Evolutionary conservation across 2,329 filamentous ascomycete species (phyloP).

Genomic region (Xylariaceae sp.): DNA sequence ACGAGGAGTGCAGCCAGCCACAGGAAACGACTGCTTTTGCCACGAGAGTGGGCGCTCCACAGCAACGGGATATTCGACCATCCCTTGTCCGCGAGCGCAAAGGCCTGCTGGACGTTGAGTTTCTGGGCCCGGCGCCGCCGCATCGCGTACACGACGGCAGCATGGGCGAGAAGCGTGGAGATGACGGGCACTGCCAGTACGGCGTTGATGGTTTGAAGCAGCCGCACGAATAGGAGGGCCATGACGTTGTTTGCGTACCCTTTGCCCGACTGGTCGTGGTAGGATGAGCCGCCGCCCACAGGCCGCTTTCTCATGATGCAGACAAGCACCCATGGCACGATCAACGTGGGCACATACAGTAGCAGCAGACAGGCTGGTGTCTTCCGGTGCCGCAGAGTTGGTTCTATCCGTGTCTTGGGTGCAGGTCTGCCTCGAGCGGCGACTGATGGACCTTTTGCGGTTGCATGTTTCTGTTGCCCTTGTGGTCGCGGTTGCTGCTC

Average conservation of each 20-base stretch:
- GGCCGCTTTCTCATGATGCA: constrained; percentile 8
- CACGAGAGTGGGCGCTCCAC: constrained; percentile 3
- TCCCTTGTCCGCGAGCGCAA: constrained; percentile 14
- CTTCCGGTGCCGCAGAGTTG: background rate
- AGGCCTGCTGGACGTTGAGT: constrained; percentile 13
- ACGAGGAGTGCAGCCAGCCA: constrained; percentile 9
- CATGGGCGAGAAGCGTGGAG: constrained; percentile 8
- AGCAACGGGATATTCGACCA: constrained; percentile 10
- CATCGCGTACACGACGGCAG: constrained; percentile 14
- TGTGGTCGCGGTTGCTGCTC: background rate
- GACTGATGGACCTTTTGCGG: too few relatives aligned
- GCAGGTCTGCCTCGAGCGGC: too few relatives aligned
- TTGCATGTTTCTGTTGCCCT: too few relatives aligned
- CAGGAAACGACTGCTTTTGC: constrained; percentile 7
- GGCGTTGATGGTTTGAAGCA: constrained; percentile 8
- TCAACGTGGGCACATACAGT: constrained; percentile 10
- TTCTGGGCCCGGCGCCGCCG: constrained; percentile 8
- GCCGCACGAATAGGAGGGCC: constrained; percentile 1
- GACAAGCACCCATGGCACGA: constrained; percentile 9
- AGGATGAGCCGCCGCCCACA: constrained; percentile 6
- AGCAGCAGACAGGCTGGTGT: background rate
- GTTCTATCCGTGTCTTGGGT: background rate
- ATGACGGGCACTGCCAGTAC: constrained; percentile 13
- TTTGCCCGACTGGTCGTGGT: constrained; percentile 3
- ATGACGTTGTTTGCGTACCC: constrained; percentile 1